phyloP scores from a whole-genome alignment of 192 early-diverging fungal genomes.

The Lobosporangium transversale region DNA sequence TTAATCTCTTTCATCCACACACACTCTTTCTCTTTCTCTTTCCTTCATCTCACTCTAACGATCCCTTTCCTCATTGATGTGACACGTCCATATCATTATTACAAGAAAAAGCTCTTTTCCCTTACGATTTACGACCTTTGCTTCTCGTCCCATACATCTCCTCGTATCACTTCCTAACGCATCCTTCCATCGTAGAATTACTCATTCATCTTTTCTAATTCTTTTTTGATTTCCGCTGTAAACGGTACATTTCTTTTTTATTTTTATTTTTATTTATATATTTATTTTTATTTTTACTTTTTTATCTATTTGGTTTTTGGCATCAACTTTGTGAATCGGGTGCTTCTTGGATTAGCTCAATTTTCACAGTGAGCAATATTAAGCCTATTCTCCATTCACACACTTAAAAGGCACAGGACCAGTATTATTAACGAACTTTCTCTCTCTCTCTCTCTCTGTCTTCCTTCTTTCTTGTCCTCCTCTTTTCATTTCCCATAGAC shows the following conservation, averaged over 20 bases:
- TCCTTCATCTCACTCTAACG: conserved; percentile 25
- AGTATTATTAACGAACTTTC: not conserved
- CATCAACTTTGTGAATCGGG: not conserved
- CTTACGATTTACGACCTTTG: conserved; percentile 12
- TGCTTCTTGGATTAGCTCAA: not conserved
- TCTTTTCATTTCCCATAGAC: not conserved
- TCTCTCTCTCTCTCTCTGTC: not conserved
- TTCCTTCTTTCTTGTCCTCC: not conserved
- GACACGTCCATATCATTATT: conserved; percentile 43
- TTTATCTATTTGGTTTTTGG: not conserved
- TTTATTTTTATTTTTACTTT: not conserved
- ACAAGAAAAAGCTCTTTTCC: too few species aligned
- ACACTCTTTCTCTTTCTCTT: conserved; percentile 6
- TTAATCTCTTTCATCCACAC: too few species aligned
- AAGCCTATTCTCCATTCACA: not conserved
- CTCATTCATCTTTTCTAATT: not conserved
- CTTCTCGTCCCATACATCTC: not conserved
- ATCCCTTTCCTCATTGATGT: conserved; percentile 51
- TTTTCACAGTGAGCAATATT: not conserved
- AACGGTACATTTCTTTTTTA: conserved; percentile 9
- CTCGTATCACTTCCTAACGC: not conserved
- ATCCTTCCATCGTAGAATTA: not conserved
- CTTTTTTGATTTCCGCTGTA: not conserved
- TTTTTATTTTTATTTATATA: not conserved
- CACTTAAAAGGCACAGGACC: not conserved